phyloP scores from a whole-genome alignment of 805 yeast genomes.

The Candida bentonensis region DNA sequence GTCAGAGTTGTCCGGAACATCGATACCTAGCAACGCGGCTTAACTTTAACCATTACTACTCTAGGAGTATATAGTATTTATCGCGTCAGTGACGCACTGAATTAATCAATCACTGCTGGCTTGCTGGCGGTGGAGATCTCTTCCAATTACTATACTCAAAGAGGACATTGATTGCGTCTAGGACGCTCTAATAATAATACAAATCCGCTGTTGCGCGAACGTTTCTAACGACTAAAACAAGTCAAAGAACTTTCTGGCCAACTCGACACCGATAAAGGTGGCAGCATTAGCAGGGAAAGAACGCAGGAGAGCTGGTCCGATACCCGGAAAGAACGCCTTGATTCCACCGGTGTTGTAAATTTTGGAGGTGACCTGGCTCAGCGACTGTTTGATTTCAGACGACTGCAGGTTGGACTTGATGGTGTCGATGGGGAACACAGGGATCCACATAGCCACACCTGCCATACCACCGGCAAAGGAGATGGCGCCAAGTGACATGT shows the following conservation, averaged over 20 bases:
- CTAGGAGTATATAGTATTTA: too few species aligned
- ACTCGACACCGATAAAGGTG: slow-evolving; percentile 88
- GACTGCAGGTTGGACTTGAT: slow-evolving; percentile 75
- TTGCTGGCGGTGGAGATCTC: too few species aligned
- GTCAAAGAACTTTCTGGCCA: slow-evolving; percentile 34
- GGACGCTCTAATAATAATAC: too few species aligned
- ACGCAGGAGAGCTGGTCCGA: slow-evolving; percentile 88
- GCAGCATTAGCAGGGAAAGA: slow-evolving; percentile 99
- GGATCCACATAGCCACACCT: slow-evolving; percentile 94
- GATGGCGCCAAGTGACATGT: slow-evolving; percentile 58
- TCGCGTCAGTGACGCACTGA: too few species aligned
- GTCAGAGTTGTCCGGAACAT: too few species aligned
- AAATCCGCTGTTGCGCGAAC: too few species aligned
- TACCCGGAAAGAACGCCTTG: slow-evolving; percentile 92
- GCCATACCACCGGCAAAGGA: slow-evolving; percentile 90
- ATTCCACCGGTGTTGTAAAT: slow-evolving; percentile 60
- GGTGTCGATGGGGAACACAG: slow-evolving; percentile 92
- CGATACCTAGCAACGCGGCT: too few species aligned
- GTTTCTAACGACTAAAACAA: not conserved
- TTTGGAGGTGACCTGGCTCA: slow-evolving; percentile 48
- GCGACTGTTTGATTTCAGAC: slow-evolving; percentile 35
- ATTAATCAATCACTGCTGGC: too few species aligned
- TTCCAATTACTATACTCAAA: too few species aligned
- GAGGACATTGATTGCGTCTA: too few species aligned
- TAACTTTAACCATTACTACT: too few species aligned